A percentile compares a stretch with the other conserved stretches of the same genome.
These are phyloP conservation scores for Solanum sparsipilum DNA, from an alignment of 257 asterid genomes.

Conservation along the genomic window DNA sequence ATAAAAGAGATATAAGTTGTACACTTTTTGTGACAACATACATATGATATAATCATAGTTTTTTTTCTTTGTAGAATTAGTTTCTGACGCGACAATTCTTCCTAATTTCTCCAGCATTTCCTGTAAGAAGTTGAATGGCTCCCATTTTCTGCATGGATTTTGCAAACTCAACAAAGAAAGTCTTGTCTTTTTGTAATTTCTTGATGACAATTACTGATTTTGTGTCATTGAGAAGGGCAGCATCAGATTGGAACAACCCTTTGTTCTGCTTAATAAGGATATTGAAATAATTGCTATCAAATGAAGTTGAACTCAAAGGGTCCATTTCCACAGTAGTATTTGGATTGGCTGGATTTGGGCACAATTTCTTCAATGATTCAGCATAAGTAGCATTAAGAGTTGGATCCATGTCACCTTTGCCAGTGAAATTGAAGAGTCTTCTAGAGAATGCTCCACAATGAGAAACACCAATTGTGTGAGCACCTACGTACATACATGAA, in stretches of 20 bases:
- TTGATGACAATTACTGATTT: conserved; percentile 7
- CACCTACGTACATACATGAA: conserved; percentile 3
- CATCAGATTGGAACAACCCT: conserved; percentile 45
- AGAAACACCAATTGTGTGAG: conserved; percentile 19
- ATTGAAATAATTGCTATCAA: conserved; percentile 28
- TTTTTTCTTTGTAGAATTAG: background rate
- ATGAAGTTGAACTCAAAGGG: conserved; percentile 25
- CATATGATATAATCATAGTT: background rate
- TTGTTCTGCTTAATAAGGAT: conserved; percentile 10
- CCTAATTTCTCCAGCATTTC: conserved; percentile 32
- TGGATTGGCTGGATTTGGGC: conserved; percentile 16
- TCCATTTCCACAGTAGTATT: conserved; percentile 34
- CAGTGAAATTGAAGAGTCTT: conserved; percentile 23
- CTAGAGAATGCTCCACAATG: conserved; percentile 10
- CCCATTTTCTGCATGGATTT: conserved; percentile 52
- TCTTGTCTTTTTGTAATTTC: background rate
- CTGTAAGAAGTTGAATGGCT: conserved; percentile 25
- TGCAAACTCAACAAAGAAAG: conserved; percentile 19
- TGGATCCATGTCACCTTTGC: conserved; percentile 15
- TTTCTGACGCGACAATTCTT: conserved; percentile 28
- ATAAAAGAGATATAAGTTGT: background rate
- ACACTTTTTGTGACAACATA: background rate
- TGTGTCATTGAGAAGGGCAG: conserved; percentile 28
- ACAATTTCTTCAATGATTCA: conserved; percentile 4
- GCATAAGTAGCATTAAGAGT: conserved; percentile 9